These are phyloP conservation scores for Aureobasidium zeae DNA, from an alignment of 2,329 filamentous ascomycete species.

Conservation along the genomic window DNA sequence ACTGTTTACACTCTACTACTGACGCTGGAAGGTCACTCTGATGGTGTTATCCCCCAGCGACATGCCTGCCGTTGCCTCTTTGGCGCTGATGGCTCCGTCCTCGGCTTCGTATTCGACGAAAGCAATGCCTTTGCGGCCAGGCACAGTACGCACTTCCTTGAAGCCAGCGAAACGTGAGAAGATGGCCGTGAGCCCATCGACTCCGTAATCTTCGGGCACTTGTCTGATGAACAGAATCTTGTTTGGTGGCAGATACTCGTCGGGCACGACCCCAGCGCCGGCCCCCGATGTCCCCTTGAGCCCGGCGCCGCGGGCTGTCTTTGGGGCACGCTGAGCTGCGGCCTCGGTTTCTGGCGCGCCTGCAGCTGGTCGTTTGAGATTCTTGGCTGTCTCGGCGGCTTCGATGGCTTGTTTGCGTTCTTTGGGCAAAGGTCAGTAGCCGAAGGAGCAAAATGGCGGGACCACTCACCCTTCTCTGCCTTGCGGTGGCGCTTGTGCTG, in stretches of 20 bases:
- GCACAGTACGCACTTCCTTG: constrained; percentile 82
- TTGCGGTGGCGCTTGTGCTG: constrained; percentile 72
- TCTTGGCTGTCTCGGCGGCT: constrained; percentile 67
- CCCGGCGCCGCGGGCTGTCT: constrained; percentile 60
- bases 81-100: constrained; percentile 79
- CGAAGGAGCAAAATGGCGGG: constrained; percentile 22
- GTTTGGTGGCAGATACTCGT: constrained; percentile 96
- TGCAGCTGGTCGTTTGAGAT: constrained; percentile 54
- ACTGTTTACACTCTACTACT: constrained; percentile 47
- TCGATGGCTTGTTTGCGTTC: constrained; percentile 75
- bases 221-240: constrained; percentile 94
- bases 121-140: constrained; percentile 76
- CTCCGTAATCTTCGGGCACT: constrained; percentile 74
- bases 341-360: constrained; percentile 36
- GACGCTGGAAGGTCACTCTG: constrained; percentile 93
- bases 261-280: constrained; percentile 68
- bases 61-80: constrained; percentile 86
- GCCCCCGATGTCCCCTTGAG: constrained; percentile 61
- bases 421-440: constrained; percentile 24
- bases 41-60: constrained; percentile 69
- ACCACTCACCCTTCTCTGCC: constrained; percentile 71
- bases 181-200: constrained; percentile 67
- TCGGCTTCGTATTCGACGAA: constrained; percentile 96
- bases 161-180: constrained; percentile 91
- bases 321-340: constrained; percentile 39